Base-by-base conservation (phyloP, 2,329 filamentous ascomycete genomes). In the Ophiocordyceps camponoti-floridani region DNA sequence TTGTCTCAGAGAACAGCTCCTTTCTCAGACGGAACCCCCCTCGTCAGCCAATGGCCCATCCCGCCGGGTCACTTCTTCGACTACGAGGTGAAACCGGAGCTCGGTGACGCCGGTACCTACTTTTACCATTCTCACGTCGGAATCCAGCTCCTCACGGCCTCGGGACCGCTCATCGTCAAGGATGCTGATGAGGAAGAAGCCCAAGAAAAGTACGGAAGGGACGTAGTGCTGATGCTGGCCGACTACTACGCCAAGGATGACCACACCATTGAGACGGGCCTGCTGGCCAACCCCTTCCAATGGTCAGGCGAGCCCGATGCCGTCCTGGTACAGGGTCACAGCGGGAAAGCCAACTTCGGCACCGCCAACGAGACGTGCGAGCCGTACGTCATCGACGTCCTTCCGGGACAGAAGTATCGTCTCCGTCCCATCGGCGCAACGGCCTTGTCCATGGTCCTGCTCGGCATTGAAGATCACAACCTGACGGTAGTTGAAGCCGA, bases 121-220 rank as follows among this genome's bases (percentile, higher is more conserved):
- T 81, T 79, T 53, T 82, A 81, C 52, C 77, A 82, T 53, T 79
- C 76, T 0, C 78, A 82, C 47, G 65, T 81, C 9, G 75, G 68
- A 0, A 73, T 80, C 47, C 76, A 82, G 53, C 70, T 72, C 0
- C 57, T 73, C 33, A 73, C 74, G 18, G 73, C 73, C 0, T 57
- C 67, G 12, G 78, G 78, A 0, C 60, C 70, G 0, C 52, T 82
- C 30, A 72, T 79, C 40, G 67, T 82, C n/a, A 66, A 72, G 47
- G 68, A 73, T 42, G 67, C 72, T 47, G 68, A 74, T 42, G 54
- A 54, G 40, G 57, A 41, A 11, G 48, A 61, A 28, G 7, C 41
- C 0, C 75, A 75, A 0, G 79, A 77, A 49, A 38, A 66, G 0
- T 82, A 81, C 50, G 74, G 81, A 45, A 75, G 73, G 2, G 78